Evolutionary conservation across 148 eudicot genomes (phyloP).

Genomic region (Spergularia marina): DNA sequence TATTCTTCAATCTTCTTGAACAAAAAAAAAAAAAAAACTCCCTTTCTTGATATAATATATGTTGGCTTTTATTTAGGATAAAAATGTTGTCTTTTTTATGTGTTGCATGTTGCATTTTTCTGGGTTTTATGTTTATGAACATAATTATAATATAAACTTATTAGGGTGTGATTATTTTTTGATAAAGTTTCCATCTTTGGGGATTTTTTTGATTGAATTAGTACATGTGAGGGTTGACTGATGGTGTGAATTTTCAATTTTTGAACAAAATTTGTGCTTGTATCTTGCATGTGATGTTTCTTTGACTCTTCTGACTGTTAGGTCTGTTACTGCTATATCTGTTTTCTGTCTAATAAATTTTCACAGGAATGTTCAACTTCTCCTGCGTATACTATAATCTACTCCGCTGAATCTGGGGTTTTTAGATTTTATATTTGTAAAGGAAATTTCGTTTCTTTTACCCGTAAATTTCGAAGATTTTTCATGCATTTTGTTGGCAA

Average conservation of each 20-base stretch:
- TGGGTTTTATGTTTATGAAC: not conserved
- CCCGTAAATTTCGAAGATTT: not conserved
- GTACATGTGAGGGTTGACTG: not conserved
- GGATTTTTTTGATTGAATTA: not conserved
- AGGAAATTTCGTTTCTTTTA: not conserved
- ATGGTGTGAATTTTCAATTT: constrained; percentile 4
- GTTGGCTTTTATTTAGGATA: not conserved
- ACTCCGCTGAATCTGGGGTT: not conserved
- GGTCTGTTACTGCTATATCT: constrained; percentile 6
- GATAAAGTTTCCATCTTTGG: not conserved
- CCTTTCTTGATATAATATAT: too few species aligned
- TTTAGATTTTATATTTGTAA: not conserved
- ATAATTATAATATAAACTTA: not conserved
- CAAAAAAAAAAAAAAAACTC: too few species aligned
- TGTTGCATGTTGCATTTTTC: constrained; percentile 17
- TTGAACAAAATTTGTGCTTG: not conserved
- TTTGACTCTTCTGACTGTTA: constrained; percentile 13
- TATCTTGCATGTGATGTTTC: constrained; percentile 26
- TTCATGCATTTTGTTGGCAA: not conserved
- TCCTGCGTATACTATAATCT: constrained; percentile 3
- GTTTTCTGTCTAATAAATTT: not conserved
- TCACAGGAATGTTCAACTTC: constrained; percentile 7
- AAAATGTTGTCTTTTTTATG: constrained; percentile 9
- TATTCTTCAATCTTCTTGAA: not conserved
- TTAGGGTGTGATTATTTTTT: not conserved